Evolutionary conservation across 148 eudicot genomes (phyloP).

Genomic region (Silene uniflora): DNA sequence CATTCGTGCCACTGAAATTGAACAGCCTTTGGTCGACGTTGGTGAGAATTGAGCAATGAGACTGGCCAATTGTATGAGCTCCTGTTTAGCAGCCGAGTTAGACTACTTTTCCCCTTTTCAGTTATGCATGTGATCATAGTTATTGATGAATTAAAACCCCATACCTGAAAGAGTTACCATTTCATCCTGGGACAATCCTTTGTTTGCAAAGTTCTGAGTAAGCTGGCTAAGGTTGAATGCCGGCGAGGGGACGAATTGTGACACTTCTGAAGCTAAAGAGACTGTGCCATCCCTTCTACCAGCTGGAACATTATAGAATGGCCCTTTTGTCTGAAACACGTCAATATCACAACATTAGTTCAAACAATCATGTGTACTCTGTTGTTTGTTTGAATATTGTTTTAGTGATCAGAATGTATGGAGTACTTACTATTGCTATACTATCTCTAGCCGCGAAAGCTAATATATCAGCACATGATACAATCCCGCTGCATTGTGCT

Average conservation of each 20-base stretch:
- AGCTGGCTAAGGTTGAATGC: constrained; percentile 16
- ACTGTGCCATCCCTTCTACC: constrained; percentile 28
- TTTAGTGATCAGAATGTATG: neutral
- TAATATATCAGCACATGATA: constrained; percentile 31
- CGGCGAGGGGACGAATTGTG: constrained; percentile 20
- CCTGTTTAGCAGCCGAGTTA: constrained; percentile 15
- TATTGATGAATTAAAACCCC: neutral
- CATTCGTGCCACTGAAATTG: constrained; percentile 27
- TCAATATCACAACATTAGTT: neutral
- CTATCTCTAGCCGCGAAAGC: constrained; percentile 31
- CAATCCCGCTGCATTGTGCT: constrained; percentile 41
- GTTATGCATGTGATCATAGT: neutral
- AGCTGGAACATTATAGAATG: constrained; percentile 22
- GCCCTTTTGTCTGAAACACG: constrained; percentile 13
- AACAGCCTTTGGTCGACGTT: constrained; percentile 14
- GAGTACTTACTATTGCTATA: constrained; percentile 22
- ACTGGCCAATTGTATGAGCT: constrained; percentile 28
- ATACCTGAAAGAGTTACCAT: constrained; percentile 18
- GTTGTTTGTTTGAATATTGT: constrained; percentile 1
- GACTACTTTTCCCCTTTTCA: neutral
- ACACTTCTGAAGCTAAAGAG: constrained; percentile 18
- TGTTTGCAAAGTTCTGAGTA: constrained; percentile 19
- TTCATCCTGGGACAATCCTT: constrained; percentile 21
- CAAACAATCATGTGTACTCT: neutral
- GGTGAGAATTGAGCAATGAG: constrained; percentile 24